These are phyloP conservation scores for Bisporella sp. DNA, from an alignment of 2,329 filamentous ascomycete species.

Conservation along the genomic window DNA sequence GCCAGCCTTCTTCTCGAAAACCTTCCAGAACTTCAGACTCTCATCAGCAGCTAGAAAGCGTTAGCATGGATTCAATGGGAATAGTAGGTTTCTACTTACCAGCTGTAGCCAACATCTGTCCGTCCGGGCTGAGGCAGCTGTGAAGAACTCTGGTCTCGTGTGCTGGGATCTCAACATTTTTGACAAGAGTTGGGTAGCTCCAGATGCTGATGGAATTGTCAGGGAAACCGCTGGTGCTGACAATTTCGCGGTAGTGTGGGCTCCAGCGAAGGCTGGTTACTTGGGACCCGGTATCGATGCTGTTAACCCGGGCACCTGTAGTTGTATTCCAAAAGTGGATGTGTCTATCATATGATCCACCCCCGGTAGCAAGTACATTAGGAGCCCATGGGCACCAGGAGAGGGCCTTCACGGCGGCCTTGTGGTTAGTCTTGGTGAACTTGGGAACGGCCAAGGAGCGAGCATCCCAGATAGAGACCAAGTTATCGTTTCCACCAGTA, in stretches of 20 bases:
- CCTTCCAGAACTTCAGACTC: constrained; percentile 99
- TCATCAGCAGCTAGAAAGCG: constrained; percentile 69
- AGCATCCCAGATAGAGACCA: constrained; percentile 98
- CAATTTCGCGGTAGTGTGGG: constrained; percentile 94
- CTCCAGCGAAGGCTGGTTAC: constrained; percentile 96
- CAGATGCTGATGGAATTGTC: constrained; percentile 98
- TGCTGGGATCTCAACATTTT: constrained; percentile 95
- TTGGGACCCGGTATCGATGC: constrained; percentile 96
- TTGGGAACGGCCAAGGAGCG: constrained; percentile 89
- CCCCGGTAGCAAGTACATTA: constrained; percentile 93
- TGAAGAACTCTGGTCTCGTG: constrained; percentile 96
- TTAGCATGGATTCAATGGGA: constrained; percentile 22
- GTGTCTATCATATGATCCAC: constrained; percentile 92
- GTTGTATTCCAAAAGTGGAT: constrained; percentile 99
- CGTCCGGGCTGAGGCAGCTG: constrained; percentile 93
- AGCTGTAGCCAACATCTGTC: constrained; percentile 95
- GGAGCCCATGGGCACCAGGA: constrained; percentile 99
- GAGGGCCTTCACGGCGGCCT: constrained; percentile 95
- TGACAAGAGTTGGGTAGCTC: constrained; percentile 95
- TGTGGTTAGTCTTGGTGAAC: constrained; percentile 99
- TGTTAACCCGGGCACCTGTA: constrained; percentile 94
- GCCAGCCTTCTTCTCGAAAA: constrained; percentile 97
- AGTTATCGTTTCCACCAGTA: constrained; percentile 96
- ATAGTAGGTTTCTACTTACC: constrained; percentile 40
- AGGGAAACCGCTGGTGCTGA: constrained; percentile 96